Percentiles rank a stretch among this genome's conserved stretches.
These are phyloP conservation scores for Penicillium hordei DNA, from an alignment of 2,329 filamentous ascomycete genomes.

Conservation along the genomic window DNA sequence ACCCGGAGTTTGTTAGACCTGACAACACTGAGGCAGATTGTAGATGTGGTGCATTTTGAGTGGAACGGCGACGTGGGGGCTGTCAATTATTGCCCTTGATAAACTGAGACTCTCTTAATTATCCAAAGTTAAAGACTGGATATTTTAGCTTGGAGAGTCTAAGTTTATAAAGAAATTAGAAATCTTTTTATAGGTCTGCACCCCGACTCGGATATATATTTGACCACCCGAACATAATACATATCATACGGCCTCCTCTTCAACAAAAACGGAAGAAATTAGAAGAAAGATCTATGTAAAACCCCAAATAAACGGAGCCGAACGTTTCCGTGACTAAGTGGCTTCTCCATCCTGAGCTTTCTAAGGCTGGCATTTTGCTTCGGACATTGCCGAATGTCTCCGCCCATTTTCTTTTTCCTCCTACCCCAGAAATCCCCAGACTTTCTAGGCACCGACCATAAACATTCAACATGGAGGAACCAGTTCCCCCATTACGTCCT, in stretches of 20 bases:
- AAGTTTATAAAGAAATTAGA: too few relatives aligned
- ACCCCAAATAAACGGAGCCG: neutral
- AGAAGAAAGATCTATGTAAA: too few relatives aligned
- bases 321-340: slow-evolving; percentile 13
- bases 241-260: too few relatives aligned
- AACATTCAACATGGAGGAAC: slow-evolving; percentile 17
- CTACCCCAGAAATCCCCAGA: slow-evolving; percentile 11
- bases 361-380: neutral
- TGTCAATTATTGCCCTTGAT: slow-evolving; percentile 24
- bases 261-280: too few relatives aligned
- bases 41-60: slow-evolving; percentile 27
- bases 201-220: neutral
- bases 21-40: slow-evolving; percentile 18
- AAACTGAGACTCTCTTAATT: neutral
- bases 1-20: slow-evolving; percentile 21
- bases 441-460: neutral
- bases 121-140: too few relatives aligned
- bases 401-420: slow-evolving; percentile 5
- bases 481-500: slow-evolving; percentile 9
- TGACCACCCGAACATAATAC: neutral
- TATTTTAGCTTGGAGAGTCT: too few relatives aligned
- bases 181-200: too few relatives aligned
- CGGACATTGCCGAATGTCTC: neutral
- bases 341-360: neutral
- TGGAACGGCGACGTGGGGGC: slow-evolving; percentile 22